phyloP scores from a whole-genome alignment of 305 asterid species.

The Stenogyne calaminthoides region DNA sequence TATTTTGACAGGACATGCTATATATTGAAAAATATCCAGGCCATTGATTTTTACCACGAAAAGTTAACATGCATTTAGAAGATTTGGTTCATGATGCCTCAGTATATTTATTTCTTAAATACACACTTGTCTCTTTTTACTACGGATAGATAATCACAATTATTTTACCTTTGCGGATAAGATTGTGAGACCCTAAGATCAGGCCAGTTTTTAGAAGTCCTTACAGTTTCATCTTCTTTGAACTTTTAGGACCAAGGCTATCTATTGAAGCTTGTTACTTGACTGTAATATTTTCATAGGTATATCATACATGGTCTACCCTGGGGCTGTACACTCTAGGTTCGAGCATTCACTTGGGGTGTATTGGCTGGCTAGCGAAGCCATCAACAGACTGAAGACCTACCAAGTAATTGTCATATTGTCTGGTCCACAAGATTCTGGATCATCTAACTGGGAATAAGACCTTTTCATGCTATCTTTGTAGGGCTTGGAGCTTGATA shows the following conservation, averaged over 20 bases:
- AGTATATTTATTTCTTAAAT: constrained; percentile 5
- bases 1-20: neutral
- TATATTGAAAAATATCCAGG: neutral
- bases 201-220: constrained; percentile 22
- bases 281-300: constrained; percentile 44
- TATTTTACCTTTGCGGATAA: constrained; percentile 1
- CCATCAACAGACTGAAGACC: constrained; percentile 59
- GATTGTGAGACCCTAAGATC: constrained; percentile 5
- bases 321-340: constrained; percentile 97
- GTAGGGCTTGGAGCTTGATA: constrained; percentile 87
- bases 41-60: neutral
- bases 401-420: constrained; percentile 58
- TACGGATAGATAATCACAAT: neutral
- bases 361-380: constrained; percentile 84
- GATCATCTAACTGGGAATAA: constrained; percentile 23
- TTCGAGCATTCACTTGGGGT: constrained; percentile 96
- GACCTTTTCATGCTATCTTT: constrained; percentile 35
- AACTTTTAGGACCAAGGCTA: constrained; percentile 8
- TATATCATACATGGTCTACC: constrained; percentile 72
- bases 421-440: constrained; percentile 26
- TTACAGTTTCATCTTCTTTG: constrained; percentile 20
- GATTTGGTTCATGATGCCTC: neutral
- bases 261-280: constrained; percentile 8
- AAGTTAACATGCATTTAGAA: constrained; percentile 4
- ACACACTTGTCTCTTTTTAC: neutral